Evolutionary conservation across 2,329 filamentous ascomycete species (phyloP).

Genomic region (Lachnellula arida): DNA sequence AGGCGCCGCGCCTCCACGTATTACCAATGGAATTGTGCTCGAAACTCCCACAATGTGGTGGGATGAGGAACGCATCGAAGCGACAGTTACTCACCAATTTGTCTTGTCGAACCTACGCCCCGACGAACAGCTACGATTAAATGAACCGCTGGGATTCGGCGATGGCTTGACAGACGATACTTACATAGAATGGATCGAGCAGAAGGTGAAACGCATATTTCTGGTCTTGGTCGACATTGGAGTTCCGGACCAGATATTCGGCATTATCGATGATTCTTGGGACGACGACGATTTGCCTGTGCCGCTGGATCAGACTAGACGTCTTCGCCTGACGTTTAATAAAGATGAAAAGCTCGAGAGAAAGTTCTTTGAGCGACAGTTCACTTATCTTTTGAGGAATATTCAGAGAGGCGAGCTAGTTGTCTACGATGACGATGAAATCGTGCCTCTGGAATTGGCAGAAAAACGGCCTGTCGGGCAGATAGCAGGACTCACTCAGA

Average conservation of each 20-base stretch:
- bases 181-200: constrained; percentile 73
- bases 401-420: constrained; percentile 57
- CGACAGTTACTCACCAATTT: constrained; percentile 64
- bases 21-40: constrained; percentile 25
- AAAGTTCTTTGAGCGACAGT: constrained; percentile 67
- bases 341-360: constrained; percentile 60
- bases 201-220: constrained; percentile 65
- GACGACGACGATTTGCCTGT: constrained; percentile 72
- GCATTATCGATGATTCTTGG: constrained; percentile 70
- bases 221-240: constrained; percentile 66
- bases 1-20: constrained; percentile 17
- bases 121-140: constrained; percentile 57
- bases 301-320: constrained; percentile 58
- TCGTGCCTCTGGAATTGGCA: constrained; percentile 64
- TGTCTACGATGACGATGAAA: constrained; percentile 61
- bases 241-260: constrained; percentile 69
- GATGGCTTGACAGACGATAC: constrained; percentile 64
- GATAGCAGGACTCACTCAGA: constrained; percentile 36
- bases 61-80: constrained; percentile 64
- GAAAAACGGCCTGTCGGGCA: constrained; percentile 48
- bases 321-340: constrained; percentile 54
- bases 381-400: constrained; percentile 62
- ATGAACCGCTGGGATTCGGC: constrained; percentile 61
- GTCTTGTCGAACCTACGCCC: constrained; percentile 60
- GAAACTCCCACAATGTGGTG: constrained; percentile 53